Evolutionary conservation across 1,139 yeast species (phyloP), one percentile per base, ranked within the genome.

Genomic region (Spathaspora sp.): DNA sequence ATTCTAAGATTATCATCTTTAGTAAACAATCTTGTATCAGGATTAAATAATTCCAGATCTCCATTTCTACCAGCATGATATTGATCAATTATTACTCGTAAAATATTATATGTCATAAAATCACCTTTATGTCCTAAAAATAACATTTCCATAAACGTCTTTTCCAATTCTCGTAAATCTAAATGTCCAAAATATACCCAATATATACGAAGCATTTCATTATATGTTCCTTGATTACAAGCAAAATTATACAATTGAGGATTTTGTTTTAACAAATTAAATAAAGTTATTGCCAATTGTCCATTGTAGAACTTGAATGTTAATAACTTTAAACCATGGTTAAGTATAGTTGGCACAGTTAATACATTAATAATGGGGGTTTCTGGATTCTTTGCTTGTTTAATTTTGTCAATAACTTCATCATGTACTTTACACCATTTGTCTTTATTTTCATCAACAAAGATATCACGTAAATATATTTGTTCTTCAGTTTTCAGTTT

Each of bases 81-180:
- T 43, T 73, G 75, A 20, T 64, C 44, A 26, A 74, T 59, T 7
- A 74, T 68, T 46, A 65, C 65, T 48, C 66, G 70, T 39, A 74
- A 49, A 25, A 70, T 67, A 43, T 67, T 64, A 46, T 67, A 69
- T 1, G 80, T 74, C 15, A 52, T 50, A 13, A 61, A 31, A 48
- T 74, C 71, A 2, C 79, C 79, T 15, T 52, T 47, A 48, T 70
- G 72, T 18, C 80, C 80, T 50, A 70, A 69, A 48, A 71, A 70
- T 37, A 60, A 54, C 80, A 74, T 74, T 52, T 74, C 78, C 38
- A 60, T 58, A 33, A 56, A 58, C 0, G 63, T 53, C 50, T 61
- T 63, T 52, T 73, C 78, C 33, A 74, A 59, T 15, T 64, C 66
- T 49, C 65, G 64, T 33, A 74, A 56, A 44, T 64, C 66, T 17